Percentiles rank a stretch among this genome's conserved stretches.
Conservation (phyloP, 2,329 filamentous ascomycete genomes). For the Triangularia verruculosa region DNA sequence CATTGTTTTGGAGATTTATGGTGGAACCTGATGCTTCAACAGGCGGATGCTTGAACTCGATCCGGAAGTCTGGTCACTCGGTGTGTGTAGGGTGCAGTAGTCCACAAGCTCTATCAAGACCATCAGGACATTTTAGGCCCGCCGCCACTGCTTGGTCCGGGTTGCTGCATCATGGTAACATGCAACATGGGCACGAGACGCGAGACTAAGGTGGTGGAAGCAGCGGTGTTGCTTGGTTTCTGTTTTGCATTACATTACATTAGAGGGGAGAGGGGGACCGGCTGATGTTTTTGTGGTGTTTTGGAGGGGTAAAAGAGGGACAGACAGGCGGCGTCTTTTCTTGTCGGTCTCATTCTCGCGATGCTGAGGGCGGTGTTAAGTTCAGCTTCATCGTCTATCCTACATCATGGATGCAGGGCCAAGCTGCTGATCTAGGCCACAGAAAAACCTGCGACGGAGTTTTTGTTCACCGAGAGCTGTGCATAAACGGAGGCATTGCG, state of each 20-base stretch:
- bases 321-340: not conserved
- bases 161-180: conserved; percentile 13
- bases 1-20: not conserved
- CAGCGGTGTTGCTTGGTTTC: conserved; percentile 11
- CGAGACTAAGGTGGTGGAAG: conserved; percentile 9
- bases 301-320: not conserved
- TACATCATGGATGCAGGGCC: not conserved
- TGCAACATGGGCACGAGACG: conserved; percentile 6
- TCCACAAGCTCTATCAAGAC: conserved; percentile 1
- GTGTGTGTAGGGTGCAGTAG: conserved; percentile 13
- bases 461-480: not conserved
- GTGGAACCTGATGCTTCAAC: not conserved
- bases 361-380: not conserved
- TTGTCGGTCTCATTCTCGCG: not conserved
- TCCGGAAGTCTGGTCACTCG: conserved; percentile 19
- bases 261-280: not conserved
- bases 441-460: not conserved
- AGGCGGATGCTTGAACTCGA: conserved; percentile 9
- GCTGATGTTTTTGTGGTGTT: not conserved
- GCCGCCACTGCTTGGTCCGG: conserved; percentile 15
- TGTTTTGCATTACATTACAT: not conserved
- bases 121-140: conserved; percentile 4
- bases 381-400: not conserved
- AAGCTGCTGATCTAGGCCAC: not conserved
- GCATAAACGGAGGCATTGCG: not conserved